Evolutionary conservation across 257 asterid species (phyloP).

Genomic region (Solanum rostratum): DNA sequence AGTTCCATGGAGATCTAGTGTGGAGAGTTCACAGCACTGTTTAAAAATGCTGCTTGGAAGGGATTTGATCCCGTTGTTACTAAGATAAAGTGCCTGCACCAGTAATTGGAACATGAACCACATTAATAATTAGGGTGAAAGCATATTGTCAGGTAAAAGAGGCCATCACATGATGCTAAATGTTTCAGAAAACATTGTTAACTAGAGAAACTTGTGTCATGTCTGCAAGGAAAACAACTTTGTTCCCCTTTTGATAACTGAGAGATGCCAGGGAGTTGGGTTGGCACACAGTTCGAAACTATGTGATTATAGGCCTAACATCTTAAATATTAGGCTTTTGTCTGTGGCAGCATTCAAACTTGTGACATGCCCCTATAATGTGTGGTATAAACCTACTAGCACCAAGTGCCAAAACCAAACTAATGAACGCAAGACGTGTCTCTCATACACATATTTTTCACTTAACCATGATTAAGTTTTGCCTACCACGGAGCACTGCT

Average conservation of each 20-base stretch:
- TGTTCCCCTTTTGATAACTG: not conserved
- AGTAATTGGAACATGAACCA: not conserved
- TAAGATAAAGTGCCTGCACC: conserved; percentile 60
- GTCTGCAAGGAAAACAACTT: not conserved
- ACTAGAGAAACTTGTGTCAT: not conserved
- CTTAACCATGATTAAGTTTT: not conserved
- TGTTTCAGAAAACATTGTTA: not conserved
- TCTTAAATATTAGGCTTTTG: not conserved
- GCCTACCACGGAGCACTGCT: not conserved
- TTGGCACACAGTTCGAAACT: not conserved
- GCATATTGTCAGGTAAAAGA: not conserved
- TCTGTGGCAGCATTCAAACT: not conserved
- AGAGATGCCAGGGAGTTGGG: not conserved
- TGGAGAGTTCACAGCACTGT: conserved; percentile 61
- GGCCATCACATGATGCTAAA: not conserved
- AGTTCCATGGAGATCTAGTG: conserved; percentile 79
- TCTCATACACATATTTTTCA: not conserved
- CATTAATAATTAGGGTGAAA: not conserved
- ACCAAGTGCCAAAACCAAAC: not conserved
- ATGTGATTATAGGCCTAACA: not conserved
- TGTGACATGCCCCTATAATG: not conserved
- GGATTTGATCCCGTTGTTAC: conserved; percentile 64
- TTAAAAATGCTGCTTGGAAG: conserved; percentile 55
- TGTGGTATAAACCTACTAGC: not conserved
- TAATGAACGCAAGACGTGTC: not conserved